These are phyloP conservation scores for Fomes fomentarius DNA, from an alignment of 1,284 basidiomycete genomes.

Conservation along the genomic window DNA sequence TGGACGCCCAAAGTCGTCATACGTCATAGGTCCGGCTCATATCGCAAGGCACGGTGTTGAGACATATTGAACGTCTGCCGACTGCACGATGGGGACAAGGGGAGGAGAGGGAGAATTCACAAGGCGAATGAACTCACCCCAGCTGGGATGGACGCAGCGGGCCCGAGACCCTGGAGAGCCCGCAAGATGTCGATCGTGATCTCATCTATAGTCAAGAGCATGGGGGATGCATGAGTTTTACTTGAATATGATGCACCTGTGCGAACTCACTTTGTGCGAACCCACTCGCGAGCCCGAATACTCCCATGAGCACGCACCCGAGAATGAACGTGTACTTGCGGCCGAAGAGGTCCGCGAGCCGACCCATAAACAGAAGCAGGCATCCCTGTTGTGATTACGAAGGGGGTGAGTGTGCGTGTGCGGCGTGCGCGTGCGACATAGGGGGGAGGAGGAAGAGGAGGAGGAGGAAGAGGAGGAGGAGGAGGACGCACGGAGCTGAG, in stretches of 20 bases:
- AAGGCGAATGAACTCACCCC: conserved; percentile 56
- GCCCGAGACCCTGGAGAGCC: conserved; percentile 71
- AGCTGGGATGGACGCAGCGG: conserved; percentile 70
- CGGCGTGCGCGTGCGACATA: conserved; percentile 26
- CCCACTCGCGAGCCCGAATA: conserved; percentile 44
- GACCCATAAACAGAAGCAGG: conserved; percentile 59
- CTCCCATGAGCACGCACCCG: conserved; percentile 43
- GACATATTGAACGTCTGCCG: not conserved
- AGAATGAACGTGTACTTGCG: conserved; percentile 53
- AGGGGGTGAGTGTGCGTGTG: conserved; percentile 18
- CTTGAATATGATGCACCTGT: not conserved
- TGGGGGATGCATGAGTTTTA: not conserved
- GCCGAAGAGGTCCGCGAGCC: conserved; percentile 64
- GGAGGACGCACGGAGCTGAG: not conserved
- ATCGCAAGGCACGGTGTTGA: too few relatives aligned
- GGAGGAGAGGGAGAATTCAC: not conserved
- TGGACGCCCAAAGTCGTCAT: too few relatives aligned
- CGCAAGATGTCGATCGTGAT: conserved; percentile 66
- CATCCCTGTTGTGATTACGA: conserved; percentile 45
- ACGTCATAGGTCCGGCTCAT: too few relatives aligned
- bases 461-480: too few relatives aligned
- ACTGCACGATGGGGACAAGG: not conserved
- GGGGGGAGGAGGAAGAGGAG: too few relatives aligned
- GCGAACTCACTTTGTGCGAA: conserved; percentile 50
- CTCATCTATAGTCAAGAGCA: conserved; percentile 40